These are phyloP conservation scores for Cryphonectria carpinicola DNA, from an alignment of 2,329 filamentous ascomycete genomes.

Conservation along the genomic window DNA sequence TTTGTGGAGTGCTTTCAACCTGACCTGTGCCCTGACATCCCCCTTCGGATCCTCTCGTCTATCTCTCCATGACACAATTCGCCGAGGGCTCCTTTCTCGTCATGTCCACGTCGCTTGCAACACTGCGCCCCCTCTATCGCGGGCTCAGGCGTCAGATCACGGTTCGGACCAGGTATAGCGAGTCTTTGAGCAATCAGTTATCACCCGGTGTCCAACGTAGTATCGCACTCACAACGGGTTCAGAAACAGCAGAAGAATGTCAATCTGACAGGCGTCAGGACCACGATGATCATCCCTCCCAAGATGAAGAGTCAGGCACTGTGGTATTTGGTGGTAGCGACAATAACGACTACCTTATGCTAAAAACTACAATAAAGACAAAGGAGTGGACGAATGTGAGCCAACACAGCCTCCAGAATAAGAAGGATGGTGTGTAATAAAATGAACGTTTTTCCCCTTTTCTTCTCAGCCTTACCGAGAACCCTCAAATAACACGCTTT, in stretches of 20 bases:
- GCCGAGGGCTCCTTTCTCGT: slow-evolving; percentile 28
- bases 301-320: not conserved
- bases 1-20: slow-evolving; percentile 17
- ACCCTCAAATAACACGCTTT: not conserved
- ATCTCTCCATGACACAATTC: slow-evolving; percentile 36
- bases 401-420: not conserved
- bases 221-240: not conserved
- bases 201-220: not conserved
- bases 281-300: not conserved
- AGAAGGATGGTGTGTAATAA: not conserved
- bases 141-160: slow-evolving; percentile 19
- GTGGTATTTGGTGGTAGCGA: not conserved
- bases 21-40: slow-evolving; percentile 13
- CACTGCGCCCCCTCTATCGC: slow-evolving; percentile 25
- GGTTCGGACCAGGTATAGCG: not conserved
- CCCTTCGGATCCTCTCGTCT: slow-evolving; percentile 32
- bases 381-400: not conserved
- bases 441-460: not conserved
- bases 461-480: not conserved
- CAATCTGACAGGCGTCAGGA: not conserved
- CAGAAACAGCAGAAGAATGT: not conserved
- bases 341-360: not conserved
- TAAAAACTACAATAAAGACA: not conserved
- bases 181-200: not conserved
- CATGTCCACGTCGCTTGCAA: slow-evolving; percentile 25